These are phyloP conservation scores for Linderniella brevidens DNA, from an alignment of 257 asterid species.

Conservation along the genomic window DNA sequence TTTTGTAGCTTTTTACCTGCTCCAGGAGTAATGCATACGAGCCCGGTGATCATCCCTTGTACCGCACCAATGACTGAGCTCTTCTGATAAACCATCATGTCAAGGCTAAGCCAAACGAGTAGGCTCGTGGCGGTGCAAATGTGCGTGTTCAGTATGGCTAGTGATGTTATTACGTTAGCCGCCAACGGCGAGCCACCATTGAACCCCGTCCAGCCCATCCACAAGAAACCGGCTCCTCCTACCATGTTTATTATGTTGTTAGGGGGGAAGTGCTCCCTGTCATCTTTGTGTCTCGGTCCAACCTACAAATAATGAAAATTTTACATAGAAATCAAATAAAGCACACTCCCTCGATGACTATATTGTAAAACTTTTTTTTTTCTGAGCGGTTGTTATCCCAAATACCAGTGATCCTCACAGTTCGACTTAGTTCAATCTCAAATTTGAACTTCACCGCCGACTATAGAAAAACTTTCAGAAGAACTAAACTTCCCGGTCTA, in stretches of 20 bases:
- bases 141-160: conserved; percentile 58
- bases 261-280: conserved; percentile 63
- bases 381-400: too few species aligned
- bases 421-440: too few species aligned
- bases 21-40: conserved; percentile 71
- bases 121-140: conserved; percentile 66
- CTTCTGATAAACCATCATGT: conserved; percentile 35
- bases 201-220: conserved; percentile 84
- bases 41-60: conserved; percentile 75
- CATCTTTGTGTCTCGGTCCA: conserved; percentile 46
- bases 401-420: too few species aligned
- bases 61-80: conserved; percentile 72
- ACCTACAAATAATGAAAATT: conserved; percentile 18
- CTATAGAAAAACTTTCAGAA: too few species aligned
- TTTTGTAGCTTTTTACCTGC: conserved; percentile 23
- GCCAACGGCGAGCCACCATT: conserved; percentile 62
- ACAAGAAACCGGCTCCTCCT: conserved; percentile 65
- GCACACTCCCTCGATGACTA: neutral
- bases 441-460: too few species aligned
- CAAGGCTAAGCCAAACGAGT: conserved; percentile 58
- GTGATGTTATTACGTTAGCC: conserved; percentile 30
- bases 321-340: neutral
- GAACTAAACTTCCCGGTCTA: too few species aligned
- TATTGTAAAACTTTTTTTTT: too few species aligned
- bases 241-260: conserved; percentile 59